phyloP scores from a whole-genome alignment of 2,329 filamentous ascomycete genomes.

The Trichoderma brevicompactum region DNA sequence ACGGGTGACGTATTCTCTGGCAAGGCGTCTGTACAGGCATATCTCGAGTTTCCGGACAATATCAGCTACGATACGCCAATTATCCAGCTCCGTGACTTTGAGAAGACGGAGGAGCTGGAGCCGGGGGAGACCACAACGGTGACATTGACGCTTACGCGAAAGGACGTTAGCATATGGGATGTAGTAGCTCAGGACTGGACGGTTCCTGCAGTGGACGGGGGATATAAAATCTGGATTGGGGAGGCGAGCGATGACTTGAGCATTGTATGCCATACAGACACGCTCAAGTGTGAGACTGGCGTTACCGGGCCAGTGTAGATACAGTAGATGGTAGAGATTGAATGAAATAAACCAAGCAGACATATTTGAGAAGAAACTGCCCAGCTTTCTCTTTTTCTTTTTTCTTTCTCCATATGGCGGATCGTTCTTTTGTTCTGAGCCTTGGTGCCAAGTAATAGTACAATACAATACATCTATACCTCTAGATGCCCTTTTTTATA shows the following conservation, averaged over 20 bases:
- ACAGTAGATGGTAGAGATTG: not conserved
- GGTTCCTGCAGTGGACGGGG: conserved; percentile 44
- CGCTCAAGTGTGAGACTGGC: conserved; percentile 38
- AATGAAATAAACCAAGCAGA: not conserved
- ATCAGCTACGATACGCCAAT: conserved; percentile 64
- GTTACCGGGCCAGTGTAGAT: conserved; percentile 32
- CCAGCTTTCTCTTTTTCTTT: not conserved
- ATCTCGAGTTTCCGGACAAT: conserved; percentile 49
- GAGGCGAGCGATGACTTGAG: conserved; percentile 44
- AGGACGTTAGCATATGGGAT: conserved; percentile 77
- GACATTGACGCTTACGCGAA: conserved; percentile 63
- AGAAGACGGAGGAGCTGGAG: conserved; percentile 63
- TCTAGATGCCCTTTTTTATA: conserved; percentile 17
- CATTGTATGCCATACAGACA: conserved; percentile 39
- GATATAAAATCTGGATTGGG: conserved; percentile 48
- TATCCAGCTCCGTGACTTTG: conserved; percentile 72
- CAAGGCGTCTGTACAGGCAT: conserved; percentile 53
- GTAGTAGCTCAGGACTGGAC: conserved; percentile 70
- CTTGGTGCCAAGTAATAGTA: conserved; percentile 20
- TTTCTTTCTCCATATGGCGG: not conserved
- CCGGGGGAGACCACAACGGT: conserved; percentile 59
- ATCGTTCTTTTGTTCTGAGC: not conserved
- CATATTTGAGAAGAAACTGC: not conserved
- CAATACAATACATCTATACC: conserved; percentile 19
- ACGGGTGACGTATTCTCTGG: conserved; percentile 49